Base-by-base conservation (phyloP, 2,329 filamentous ascomycete genomes). In the Exophiala oligosperma region DNA sequence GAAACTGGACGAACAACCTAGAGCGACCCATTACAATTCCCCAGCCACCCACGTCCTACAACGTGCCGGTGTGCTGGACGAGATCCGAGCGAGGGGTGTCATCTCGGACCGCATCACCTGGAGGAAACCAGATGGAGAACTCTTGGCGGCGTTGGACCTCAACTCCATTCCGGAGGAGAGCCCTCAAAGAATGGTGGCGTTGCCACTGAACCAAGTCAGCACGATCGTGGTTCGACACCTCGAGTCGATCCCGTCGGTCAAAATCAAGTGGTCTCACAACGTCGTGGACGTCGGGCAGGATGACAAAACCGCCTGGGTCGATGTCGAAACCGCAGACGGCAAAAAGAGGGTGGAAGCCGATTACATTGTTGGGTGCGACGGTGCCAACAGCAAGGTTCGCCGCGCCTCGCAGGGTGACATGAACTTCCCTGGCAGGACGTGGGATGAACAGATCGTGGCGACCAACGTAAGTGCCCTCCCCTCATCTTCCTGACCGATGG, bases 21-120 rank as follows among this genome's bases (percentile, higher is more conserved):
- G 85, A 28, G 85, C 85, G 12, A 82, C 84, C 2, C 83, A 86
- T 70, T 87, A 86, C 68, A 82, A 81, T 2, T 76, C 81, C 0
- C 77, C 83, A 0, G 84, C 83, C 1, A 79, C 84, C 49, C 80
- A 79, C 32, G 83, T 84, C 57, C 77, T 88, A 46, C 67, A 74
- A 41, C 77, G 81, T 21, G 84, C 84, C 0, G 84, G 84, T 0
- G 77, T 87, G 12, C 71, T 86, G 17, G 76, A 79, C n/a, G 75
- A 80, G 64, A 71, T 80, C n/a, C 72, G 72, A 14, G 65, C 68
- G 8, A 68, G 70, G n/a, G 76, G 79, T 24, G 72, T 80, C 54
- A 66, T 71, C 11, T 72, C 76, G 32, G 66, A 67, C 46, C 69
- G 71, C 24, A 71, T 79, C 52, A 74, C 72, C 57, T 79, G 77